phyloP scores from a whole-genome alignment of 2,329 filamentous ascomycete species.

The Cercospora sojina region DNA sequence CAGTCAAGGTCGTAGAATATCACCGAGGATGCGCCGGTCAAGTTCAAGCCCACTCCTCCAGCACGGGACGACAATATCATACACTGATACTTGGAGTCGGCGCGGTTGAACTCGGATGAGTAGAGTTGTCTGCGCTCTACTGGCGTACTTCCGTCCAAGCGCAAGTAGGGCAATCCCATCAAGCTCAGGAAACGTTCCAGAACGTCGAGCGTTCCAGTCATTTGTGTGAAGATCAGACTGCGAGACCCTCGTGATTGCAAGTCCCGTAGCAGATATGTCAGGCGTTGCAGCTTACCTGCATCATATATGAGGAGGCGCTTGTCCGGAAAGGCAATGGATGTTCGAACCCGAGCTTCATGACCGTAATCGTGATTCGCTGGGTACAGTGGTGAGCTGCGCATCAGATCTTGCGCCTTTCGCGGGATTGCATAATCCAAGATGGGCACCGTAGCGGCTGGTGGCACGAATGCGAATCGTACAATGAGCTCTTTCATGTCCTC shows the following conservation, averaged over 20 bases:
- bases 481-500: conserved; percentile 71
- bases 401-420: conserved; percentile 26
- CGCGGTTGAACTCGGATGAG: conserved; percentile 88
- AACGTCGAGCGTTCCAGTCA: conserved; percentile 98
- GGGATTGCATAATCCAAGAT: conserved; percentile 33
- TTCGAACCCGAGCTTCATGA: conserved; percentile 87
- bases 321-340: conserved; percentile 95
- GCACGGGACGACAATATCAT: conserved; percentile 96
- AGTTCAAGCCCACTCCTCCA: conserved; percentile 90
- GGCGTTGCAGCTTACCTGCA: conserved; percentile 89
- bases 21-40: conserved; percentile 94
- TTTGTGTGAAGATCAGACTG: conserved; percentile 97
- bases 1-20: conserved; percentile 99
- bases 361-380: conserved; percentile 70
- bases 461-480: conserved; percentile 87
- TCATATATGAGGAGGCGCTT: conserved; percentile 96
- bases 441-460: conserved; percentile 77
- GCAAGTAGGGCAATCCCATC: conserved; percentile 93
- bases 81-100: conserved; percentile 84
- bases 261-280: conserved; percentile 81
- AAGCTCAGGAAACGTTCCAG: conserved; percentile 97
- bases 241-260: conserved; percentile 89
- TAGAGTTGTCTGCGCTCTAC: conserved; percentile 93
- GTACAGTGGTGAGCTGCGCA: conserved; percentile 30
- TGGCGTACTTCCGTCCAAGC: conserved; percentile 93